These are phyloP conservation scores for Calonectria henricotiae DNA, from an alignment of 2,329 filamentous ascomycete species.

Conservation along the genomic window DNA sequence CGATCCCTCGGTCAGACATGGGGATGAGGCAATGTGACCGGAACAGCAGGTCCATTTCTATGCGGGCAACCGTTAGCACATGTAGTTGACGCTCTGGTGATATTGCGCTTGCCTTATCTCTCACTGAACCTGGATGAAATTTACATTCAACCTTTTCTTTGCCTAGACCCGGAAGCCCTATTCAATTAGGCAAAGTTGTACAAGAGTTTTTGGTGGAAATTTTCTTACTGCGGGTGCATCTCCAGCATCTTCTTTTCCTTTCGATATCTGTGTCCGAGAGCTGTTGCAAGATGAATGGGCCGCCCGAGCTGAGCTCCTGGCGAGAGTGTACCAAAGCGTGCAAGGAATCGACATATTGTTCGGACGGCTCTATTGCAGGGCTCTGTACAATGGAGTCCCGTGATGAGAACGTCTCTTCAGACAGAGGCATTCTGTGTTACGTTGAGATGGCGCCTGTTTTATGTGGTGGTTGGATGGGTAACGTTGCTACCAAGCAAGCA, in stretches of 20 bases:
- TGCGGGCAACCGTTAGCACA: neutral
- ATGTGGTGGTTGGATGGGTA: neutral
- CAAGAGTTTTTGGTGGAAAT: neutral
- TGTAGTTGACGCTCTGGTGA: neutral
- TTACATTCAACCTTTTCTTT: conserved; percentile 10
- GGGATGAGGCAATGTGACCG: neutral
- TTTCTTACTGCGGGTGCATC: neutral
- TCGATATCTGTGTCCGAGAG: neutral
- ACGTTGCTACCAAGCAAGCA: neutral
- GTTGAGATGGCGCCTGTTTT: neutral
- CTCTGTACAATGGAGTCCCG: neutral
- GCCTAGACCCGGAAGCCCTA: neutral
- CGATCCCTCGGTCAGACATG: conserved; percentile 26
- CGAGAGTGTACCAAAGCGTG: neutral
- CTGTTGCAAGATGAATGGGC: conserved; percentile 1
- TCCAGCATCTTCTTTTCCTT: conserved; percentile 10
- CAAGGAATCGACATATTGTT: neutral
- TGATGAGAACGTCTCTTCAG: neutral
- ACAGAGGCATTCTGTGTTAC: conserved; percentile 4
- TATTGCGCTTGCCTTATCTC: neutral
- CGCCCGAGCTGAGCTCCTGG: neutral
- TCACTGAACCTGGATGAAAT: neutral
- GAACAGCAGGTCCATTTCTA: conserved; percentile 42
- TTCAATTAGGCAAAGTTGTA: neutral
- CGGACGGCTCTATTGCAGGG: neutral